Percentiles rank a stretch among this genome's conserved stretches.
These are phyloP conservation scores for Periconia sp. DNA, from an alignment of 2,329 filamentous ascomycete species.

Conservation along the genomic window DNA sequence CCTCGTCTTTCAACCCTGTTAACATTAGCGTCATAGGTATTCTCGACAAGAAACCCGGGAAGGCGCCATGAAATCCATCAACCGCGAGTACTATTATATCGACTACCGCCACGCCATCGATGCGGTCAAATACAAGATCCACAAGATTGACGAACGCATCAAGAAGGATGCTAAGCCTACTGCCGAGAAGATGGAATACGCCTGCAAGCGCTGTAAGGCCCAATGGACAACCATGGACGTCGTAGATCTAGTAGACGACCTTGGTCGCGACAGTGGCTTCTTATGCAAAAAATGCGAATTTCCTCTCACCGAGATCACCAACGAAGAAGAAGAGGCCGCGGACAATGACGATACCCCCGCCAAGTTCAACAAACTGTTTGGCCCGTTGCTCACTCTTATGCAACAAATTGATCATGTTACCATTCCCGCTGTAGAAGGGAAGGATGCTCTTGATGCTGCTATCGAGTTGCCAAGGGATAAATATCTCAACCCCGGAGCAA, in stretches of 20 bases:
- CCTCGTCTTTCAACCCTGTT: constrained; percentile 10
- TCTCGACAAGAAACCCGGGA: constrained; percentile 76
- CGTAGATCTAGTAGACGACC: constrained; percentile 69
- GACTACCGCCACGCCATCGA: constrained; percentile 94
- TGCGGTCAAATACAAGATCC: constrained; percentile 92
- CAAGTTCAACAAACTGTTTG: constrained; percentile 73
- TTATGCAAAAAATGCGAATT: constrained; percentile 77
- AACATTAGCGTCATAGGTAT: constrained; percentile 51
- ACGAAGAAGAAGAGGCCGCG: constrained; percentile 26
- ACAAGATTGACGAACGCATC: constrained; percentile 83
- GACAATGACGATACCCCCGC: constrained; percentile 45
- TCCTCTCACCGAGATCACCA: constrained; percentile 50
- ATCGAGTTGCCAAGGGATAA: constrained; percentile 68
- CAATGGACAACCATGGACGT: constrained; percentile 92
- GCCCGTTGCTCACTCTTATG: constrained; percentile 74
- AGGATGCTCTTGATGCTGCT: constrained; percentile 64
- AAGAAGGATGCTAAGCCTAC: constrained; percentile 80
- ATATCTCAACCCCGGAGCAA: constrained; percentile 63
- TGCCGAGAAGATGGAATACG: constrained; percentile 85
- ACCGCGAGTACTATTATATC: constrained; percentile 94
- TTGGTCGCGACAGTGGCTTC: constrained; percentile 63
- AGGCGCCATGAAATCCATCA: constrained; percentile 78
- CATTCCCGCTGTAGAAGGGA: constrained; percentile 73
- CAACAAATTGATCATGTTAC: constrained; percentile 74
- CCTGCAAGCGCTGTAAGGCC: constrained; percentile 76